A percentile compares a stretch with the other conserved stretches of the same genome.
Conservation (phyloP, 148 eudicot species). For the Chenopodium suecicum region DNA sequence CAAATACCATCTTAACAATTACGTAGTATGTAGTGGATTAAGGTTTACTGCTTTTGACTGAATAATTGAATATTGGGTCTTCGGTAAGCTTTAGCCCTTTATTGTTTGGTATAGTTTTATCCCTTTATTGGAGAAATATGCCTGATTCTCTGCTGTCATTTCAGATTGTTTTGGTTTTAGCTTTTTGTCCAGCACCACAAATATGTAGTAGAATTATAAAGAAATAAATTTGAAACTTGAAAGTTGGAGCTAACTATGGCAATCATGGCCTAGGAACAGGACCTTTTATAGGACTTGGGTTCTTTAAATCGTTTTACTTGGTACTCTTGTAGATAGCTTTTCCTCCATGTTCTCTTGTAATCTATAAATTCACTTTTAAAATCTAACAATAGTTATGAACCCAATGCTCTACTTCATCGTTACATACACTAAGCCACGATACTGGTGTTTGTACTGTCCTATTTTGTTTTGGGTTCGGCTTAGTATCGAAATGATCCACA, state of each 20-base stretch:
- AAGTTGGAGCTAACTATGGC: background rate
- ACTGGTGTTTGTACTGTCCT: background rate
- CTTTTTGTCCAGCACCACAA: background rate
- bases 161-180: background rate
- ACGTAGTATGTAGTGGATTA: background rate
- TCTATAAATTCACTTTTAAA: background rate
- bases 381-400: background rate
- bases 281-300: background rate
- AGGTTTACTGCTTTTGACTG: background rate
- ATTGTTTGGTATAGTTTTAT: background rate
- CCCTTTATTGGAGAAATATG: background rate
- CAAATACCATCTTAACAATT: background rate
- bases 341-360: background rate
- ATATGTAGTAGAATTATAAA: background rate
- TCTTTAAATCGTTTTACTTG: background rate
- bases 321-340: background rate
- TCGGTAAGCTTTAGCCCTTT: background rate
- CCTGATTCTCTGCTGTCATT: too few species aligned
- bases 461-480: too few species aligned
- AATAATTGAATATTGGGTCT: background rate
- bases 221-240: background rate
- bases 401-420: background rate
- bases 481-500: background rate
- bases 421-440: background rate
- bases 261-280: background rate